These are phyloP conservation scores for Tylopilus sp. DNA, from an alignment of 768 basidiomycete genomes.

Conservation along the genomic window DNA sequence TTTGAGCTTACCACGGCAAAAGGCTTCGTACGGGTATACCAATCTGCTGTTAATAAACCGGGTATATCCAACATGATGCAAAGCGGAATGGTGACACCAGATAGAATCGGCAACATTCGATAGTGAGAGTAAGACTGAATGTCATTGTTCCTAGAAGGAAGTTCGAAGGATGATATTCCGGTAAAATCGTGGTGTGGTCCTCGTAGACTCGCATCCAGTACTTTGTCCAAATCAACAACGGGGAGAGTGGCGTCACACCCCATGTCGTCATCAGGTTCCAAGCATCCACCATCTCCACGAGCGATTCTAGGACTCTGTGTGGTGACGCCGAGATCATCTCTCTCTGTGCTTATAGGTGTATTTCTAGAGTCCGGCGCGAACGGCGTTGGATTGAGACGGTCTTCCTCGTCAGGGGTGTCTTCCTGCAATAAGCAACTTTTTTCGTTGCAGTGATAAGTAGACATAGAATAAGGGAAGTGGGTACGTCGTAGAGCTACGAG, in stretches of 20 bases:
- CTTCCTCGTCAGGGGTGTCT: conserved; percentile 19
- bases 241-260: conserved; percentile 1
- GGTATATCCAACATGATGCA: conserved; percentile 82
- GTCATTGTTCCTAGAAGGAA: conserved; percentile 18
- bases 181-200: conserved; percentile 1
- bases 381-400: background rate
- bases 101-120: conserved; percentile 60
- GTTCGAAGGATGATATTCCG: conserved; percentile 5
- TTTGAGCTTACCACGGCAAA: conserved; percentile 41
- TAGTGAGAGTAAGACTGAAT: conserved; percentile 49
- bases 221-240: background rate
- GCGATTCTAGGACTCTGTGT: background rate
- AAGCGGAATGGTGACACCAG: conserved; percentile 69
- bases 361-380: background rate
- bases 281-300: background rate
- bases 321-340: background rate
- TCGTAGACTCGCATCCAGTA: background rate
- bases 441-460: background rate
- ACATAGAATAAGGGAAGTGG: conserved; percentile 7
- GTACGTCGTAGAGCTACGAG: background rate
- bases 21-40: conserved; percentile 59
- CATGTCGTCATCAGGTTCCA: conserved; percentile 9
- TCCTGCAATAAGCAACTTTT: background rate
- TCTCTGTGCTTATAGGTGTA: background rate
- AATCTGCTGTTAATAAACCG: conserved; percentile 62